These are phyloP conservation scores for Psidium friedrichsthalianum DNA, from an alignment of 345 rosid genomes.

Conservation along the genomic window DNA sequence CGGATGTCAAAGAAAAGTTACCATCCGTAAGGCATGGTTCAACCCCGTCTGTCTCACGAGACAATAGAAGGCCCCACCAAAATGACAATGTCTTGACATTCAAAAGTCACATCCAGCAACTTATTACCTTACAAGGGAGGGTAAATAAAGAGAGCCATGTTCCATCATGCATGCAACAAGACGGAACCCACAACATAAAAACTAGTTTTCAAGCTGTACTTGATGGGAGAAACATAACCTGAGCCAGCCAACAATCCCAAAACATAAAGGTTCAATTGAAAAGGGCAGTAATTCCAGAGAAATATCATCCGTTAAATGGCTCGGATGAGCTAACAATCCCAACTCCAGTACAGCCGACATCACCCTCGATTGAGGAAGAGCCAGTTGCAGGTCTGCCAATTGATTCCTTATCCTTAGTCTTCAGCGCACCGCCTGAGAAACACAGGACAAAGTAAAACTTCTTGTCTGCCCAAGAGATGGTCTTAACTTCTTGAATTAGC, in stretches of 20 bases:
- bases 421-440: not conserved
- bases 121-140: not conserved
- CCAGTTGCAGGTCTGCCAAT: not conserved
- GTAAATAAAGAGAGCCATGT: not conserved
- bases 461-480: not conserved
- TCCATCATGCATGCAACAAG: not conserved
- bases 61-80: not conserved
- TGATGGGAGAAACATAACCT: not conserved
- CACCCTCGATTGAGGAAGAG: not conserved
- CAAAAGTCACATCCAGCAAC: not conserved
- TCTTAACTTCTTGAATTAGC: not conserved
- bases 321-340: not conserved
- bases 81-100: not conserved
- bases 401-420: not conserved
- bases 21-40: not conserved
- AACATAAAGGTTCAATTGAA: not conserved
- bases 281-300: not conserved
- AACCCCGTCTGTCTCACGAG: not conserved
- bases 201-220: not conserved
- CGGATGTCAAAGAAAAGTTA: not conserved
- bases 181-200: not conserved
- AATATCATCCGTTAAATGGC: not conserved
- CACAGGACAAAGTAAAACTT: not conserved
- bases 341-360: not conserved
- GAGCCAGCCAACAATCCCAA: not conserved